Percentiles rank a stretch among this genome's conserved stretches.
These are phyloP conservation scores for Pythium pyrilobum DNA, from an alignment of 352 stramenopile genomes.

Conservation along the genomic window DNA sequence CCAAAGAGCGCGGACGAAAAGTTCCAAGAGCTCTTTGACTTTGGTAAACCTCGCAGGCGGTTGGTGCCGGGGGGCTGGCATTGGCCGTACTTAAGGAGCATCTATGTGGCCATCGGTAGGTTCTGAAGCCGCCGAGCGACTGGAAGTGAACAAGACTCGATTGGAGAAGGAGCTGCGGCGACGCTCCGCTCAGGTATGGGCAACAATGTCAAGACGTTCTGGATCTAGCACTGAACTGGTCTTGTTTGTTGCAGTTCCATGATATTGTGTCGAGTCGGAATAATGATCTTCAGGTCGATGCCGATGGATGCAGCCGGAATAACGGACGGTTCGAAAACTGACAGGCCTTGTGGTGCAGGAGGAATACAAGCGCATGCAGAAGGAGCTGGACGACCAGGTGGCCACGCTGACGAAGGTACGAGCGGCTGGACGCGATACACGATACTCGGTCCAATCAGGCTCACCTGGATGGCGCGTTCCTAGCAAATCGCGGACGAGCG, in stretches of 20 bases:
- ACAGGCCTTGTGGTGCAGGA: conserved; percentile 17
- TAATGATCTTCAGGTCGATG: conserved; percentile 46
- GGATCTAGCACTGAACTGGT: not conserved
- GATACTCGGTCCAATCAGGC: not conserved
- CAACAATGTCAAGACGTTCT: no score
- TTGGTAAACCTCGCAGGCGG: no score
- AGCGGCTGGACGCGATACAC: no score
- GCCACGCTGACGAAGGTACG: conserved; percentile 25
- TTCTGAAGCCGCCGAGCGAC: conserved; percentile 51
- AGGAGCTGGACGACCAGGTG: conserved; percentile 62
- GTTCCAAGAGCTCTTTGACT: conserved; percentile 55
- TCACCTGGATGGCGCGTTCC: not conserved
- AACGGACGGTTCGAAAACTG: not conserved
- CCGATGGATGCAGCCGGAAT: not conserved
- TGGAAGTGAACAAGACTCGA: conserved; percentile 57
- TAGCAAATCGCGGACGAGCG: conserved; percentile 42
- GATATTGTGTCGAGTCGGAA: conserved; percentile 66
- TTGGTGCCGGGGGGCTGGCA: no score
- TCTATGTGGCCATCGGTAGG: no score
- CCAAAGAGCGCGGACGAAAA: conserved; percentile 32
- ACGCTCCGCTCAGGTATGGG: conserved; percentile 28
- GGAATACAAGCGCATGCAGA: conserved; percentile 68
- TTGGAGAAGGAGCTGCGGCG: conserved; percentile 63
- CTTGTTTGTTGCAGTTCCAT: conserved; percentile 31
- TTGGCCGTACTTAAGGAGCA: no score